Evolutionary conservation across 108 stramenopile species (phyloP).

Genomic region (Epithemia pelagica): DNA sequence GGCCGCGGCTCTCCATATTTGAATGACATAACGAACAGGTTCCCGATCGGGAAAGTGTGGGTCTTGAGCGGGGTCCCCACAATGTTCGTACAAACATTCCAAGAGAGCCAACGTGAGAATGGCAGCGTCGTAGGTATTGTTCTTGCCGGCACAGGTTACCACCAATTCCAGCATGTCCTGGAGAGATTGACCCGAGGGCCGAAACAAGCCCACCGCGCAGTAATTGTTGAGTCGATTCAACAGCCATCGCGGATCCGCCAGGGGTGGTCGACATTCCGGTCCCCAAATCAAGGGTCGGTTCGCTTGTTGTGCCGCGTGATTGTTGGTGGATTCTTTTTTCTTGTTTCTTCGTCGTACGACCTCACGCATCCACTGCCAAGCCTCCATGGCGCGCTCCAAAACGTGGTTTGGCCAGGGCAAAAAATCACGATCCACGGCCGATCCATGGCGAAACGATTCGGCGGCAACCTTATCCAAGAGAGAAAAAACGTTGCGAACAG

Average conservation of each 20-base stretch:
- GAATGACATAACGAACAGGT: neutral
- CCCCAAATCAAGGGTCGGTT: no score
- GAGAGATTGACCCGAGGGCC: neutral
- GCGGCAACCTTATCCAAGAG: neutral
- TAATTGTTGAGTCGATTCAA: constrained; percentile 1
- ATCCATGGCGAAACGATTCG: neutral
- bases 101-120: neutral
- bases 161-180: neutral
- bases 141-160: neutral
- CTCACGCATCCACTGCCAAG: neutral
- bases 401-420: neutral
- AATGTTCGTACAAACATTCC: neutral
- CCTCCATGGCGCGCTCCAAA: neutral
- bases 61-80: neutral
- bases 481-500: neutral
- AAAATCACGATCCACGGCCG: neutral
- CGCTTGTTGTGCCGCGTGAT: neutral
- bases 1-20: neutral
- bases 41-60: neutral
- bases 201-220: neutral
- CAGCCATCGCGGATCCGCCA: neutral
- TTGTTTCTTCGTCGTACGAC: neutral
- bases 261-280: neutral
- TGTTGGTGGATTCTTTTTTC: neutral
- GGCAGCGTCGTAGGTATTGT: neutral